These are phyloP conservation scores for Triticum dicoccoides DNA, from an alignment of 176 grass and related monocot genomes.

Conservation along the genomic window DNA sequence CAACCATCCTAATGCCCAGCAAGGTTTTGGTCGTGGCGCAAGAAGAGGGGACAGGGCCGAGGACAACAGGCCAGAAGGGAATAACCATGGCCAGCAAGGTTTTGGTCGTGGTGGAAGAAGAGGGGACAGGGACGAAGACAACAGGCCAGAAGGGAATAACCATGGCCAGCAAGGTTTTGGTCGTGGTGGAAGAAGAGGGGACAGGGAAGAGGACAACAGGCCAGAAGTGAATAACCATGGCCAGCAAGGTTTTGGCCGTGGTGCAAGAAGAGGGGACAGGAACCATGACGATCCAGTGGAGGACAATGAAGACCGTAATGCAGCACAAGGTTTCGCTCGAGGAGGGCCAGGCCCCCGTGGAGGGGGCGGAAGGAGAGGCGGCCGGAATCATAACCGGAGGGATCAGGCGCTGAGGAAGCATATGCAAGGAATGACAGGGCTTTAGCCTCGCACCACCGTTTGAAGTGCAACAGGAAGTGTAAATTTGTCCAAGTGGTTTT, in stretches of 20 bases:
- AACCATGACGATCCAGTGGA: conserved; percentile 22
- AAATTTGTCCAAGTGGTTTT: conserved; percentile 23
- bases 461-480: not conserved
- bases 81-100: conserved; percentile 18
- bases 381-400: conserved; percentile 57
- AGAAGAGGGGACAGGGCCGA: conserved; percentile 39
- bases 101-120: conserved; percentile 39
- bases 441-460: conserved; percentile 25
- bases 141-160: not conserved
- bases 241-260: conserved; percentile 41
- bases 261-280: conserved; percentile 34
- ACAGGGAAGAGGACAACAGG: not conserved
- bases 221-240: conserved; percentile 22
- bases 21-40: conserved; percentile 16
- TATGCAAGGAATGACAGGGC: conserved; percentile 57
- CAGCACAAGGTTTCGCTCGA: conserved; percentile 29
- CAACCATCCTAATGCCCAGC: not conserved
- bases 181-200: conserved; percentile 40
- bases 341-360: conserved; percentile 35
- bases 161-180: conserved; percentile 30
- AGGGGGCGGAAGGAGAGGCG: conserved; percentile 54
- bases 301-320: conserved; percentile 22
- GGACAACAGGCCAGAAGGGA: not conserved
- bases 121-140: conserved; percentile 27
- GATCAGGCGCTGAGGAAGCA: conserved; percentile 78